Base-by-base conservation (phyloP, 331 rosid species). In the Saraca asoca region DNA sequence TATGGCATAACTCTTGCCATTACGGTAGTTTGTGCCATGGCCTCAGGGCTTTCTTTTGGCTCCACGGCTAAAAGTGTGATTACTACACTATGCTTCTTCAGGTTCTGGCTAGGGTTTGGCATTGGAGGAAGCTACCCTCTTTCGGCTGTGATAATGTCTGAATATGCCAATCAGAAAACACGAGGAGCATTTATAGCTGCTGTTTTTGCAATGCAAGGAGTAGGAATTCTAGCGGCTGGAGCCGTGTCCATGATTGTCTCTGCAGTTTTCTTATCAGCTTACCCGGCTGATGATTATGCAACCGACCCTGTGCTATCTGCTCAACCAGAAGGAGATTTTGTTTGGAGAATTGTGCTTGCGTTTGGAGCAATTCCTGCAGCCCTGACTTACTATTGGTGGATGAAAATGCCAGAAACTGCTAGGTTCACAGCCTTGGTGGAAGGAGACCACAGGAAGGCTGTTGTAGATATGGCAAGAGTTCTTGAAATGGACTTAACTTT, bases 91-190 rank as follows among this genome's bases (percentile, higher is more conserved):
- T 90, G 95, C 61, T 90, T 90, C 82, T 90, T 87, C 39, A 62
- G 92, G 19, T 90, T 87, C 68, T 90, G 95, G 96, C 78, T 90
- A 2, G 96, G 92, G 9, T 90, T 87, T 34, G 92, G 96, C 1
- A 90, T 90, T 37, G 92, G 95, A n/a, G 95, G 96, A 5, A 90
- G 85, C 43, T 90, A 85, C 76, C 96, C 95, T 2, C 86, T 90
- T 34, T 90, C 95, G 0, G 96, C 96, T 0, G 90, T 88, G 13
- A 90, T 90, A 65, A 90, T 87, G 96, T 81, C 95, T 0, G 87
- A 87, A 50, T 87, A 83, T 62, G 72, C 95, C 19, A 81, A 85
- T 51, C 80, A 80, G 63, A 81, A 54, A 45, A 78, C 85, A 0
- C 70, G 96, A 0, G 95, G 92, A 0, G 75, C 82, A 2, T 87